These are phyloP conservation scores for Salix viminalis DNA, from an alignment of 345 rosid genomes.

Conservation along the genomic window DNA sequence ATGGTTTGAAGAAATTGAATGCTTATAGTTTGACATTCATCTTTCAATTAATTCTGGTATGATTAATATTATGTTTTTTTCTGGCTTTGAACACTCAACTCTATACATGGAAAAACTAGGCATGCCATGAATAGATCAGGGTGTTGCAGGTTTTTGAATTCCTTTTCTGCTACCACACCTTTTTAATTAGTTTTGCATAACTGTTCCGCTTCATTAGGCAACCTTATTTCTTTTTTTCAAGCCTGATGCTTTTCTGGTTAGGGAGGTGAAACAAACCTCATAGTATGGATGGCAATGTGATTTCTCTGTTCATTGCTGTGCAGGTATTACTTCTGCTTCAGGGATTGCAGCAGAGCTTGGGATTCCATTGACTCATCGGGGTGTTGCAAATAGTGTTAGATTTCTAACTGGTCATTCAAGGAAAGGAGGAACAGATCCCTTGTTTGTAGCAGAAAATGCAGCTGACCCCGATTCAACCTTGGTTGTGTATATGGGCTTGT, in stretches of 20 bases:
- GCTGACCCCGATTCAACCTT: slow-evolving; percentile 88
- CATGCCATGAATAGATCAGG: too few relatives aligned
- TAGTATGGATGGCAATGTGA: background rate
- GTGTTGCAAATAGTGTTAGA: slow-evolving; percentile 81
- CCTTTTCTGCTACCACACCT: too few relatives aligned
- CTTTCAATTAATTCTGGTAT: background rate
- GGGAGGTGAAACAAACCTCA: background rate
- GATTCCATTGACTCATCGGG: slow-evolving; percentile 89
- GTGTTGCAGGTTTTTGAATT: too few relatives aligned
- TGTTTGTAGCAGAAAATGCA: slow-evolving; percentile 78
- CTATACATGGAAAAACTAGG: too few relatives aligned
- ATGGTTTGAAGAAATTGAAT: background rate
- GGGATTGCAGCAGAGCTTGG: slow-evolving; percentile 96
- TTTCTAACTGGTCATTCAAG: slow-evolving; percentile 91
- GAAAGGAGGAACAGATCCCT: slow-evolving; percentile 45
- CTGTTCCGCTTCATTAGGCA: too few relatives aligned
- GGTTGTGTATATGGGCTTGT: slow-evolving; percentile 92
- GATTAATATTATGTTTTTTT: background rate
- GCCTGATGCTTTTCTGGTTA: background rate
- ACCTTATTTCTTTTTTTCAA: background rate
- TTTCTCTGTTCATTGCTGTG: slow-evolving; percentile 18
- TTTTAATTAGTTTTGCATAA: too few relatives aligned
- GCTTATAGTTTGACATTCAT: background rate
- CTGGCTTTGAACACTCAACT: too few relatives aligned
- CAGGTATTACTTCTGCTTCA: slow-evolving; percentile 96